These are phyloP conservation scores for Nitzschia palea DNA, from an alignment of 108 stramenopile species.

Conservation along the genomic window DNA sequence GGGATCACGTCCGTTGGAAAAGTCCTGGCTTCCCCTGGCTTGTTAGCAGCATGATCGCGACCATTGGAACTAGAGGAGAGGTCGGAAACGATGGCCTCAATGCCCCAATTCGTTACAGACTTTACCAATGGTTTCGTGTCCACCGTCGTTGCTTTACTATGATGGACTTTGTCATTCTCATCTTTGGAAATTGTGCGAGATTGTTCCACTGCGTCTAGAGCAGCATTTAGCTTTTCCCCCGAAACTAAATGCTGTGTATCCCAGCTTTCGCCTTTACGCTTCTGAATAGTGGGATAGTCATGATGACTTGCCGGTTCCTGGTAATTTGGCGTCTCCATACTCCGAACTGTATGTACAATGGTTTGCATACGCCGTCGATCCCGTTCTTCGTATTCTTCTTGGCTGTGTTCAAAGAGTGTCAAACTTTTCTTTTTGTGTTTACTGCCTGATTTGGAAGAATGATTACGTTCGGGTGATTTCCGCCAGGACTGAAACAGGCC, in stretches of 20 bases:
- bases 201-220: not conserved
- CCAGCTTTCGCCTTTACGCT: not conserved
- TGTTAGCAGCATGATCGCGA: not conserved
- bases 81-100: conserved; percentile 10
- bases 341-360: not conserved
- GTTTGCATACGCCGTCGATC: not conserved
- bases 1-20: not conserved
- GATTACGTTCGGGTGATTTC: no score
- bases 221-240: not conserved
- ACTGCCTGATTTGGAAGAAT: not conserved
- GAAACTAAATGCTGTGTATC: not conserved
- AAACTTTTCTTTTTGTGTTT: not conserved
- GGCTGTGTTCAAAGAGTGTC: not conserved
- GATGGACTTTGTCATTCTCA: not conserved
- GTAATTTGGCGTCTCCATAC: conserved; percentile 1
- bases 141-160: not conserved
- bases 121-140: not conserved
- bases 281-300: no score
- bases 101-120: conserved; percentile 7
- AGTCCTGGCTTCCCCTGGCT: not conserved
- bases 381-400: not conserved
- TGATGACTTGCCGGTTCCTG: no score
- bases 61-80: conserved; percentile 2
- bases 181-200: not conserved
- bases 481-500: no score